Evolutionary conservation across 768 basidiomycete species (phyloP).

Genomic region (Rhodotorula sphaerocarpa): DNA sequence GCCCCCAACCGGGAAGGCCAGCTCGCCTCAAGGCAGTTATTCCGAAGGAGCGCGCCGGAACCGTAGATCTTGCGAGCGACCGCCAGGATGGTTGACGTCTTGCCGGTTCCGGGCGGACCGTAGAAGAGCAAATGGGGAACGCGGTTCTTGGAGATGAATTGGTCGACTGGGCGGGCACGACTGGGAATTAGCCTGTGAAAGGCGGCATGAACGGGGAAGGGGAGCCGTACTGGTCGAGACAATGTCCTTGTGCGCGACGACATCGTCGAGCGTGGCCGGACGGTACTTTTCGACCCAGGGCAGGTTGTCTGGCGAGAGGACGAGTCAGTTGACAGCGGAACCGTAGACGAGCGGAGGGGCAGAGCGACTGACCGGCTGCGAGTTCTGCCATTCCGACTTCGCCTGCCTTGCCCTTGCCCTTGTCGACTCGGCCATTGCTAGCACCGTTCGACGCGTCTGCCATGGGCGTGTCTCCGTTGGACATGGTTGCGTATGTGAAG

Average conservation of each 20-base stretch:
- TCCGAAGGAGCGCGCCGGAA: conserved; percentile 53
- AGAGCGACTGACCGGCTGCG: background rate
- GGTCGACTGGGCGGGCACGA: conserved; percentile 61
- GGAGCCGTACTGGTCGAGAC: conserved; percentile 77
- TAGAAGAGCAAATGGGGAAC: conserved; percentile 93
- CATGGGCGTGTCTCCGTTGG: background rate
- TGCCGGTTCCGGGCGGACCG: conserved; percentile 95
- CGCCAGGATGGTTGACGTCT: conserved; percentile 93
- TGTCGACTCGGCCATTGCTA: conserved; percentile 1
- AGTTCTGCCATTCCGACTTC: conserved; percentile 5
- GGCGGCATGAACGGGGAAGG: background rate
- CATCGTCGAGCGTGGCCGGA: conserved; percentile 80
- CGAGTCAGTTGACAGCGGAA: background rate
- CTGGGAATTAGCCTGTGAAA: background rate
- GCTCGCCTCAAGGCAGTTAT: conserved; percentile 84
- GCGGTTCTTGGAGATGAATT: conserved; percentile 89
- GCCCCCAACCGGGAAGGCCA: too few relatives aligned
- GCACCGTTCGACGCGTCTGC: background rate
- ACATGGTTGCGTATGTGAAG: background rate
- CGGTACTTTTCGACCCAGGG: conserved; percentile 91
- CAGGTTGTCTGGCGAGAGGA: background rate
- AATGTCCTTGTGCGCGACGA: conserved; percentile 94
- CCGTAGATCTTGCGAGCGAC: conserved; percentile 94
- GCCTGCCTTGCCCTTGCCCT: conserved; percentile 22
- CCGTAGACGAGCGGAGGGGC: background rate